Conservation (phyloP, 2,329 filamentous ascomycete species). For the Penicillium brasilianum region DNA sequence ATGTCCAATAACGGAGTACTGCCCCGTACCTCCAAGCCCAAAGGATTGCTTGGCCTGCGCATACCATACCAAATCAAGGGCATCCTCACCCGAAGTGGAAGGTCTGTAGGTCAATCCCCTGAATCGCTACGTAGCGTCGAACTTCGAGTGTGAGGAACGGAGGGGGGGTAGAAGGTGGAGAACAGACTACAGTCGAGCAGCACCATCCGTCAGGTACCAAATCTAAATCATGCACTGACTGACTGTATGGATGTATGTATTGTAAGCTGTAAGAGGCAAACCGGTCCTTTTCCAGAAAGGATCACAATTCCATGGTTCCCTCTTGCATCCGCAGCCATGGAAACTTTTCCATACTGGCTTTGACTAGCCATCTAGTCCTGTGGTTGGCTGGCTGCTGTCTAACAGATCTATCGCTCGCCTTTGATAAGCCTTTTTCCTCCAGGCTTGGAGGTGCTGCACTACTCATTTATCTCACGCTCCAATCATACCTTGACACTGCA, state of each 20-base stretch:
- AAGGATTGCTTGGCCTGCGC: background rate
- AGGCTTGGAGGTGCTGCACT: conserved; percentile 2
- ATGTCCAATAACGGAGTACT: background rate
- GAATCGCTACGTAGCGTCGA: background rate
- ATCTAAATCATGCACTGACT: conserved; percentile 11
- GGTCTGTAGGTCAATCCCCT: conserved; percentile 2
- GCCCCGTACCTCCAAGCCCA: background rate
- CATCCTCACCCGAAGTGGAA: conserved; percentile 11
- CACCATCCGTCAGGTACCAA: conserved; percentile 14
- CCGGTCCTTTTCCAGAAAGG: conserved; percentile 16
- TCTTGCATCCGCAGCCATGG: conserved; percentile 17
- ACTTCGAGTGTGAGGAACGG: background rate
- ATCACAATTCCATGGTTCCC: conserved; percentile 19
- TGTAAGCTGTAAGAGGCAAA: conserved; percentile 1
- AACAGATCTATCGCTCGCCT: conserved; percentile 14
- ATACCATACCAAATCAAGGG: background rate
- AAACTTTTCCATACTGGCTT: conserved; percentile 6
- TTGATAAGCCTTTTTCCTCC: conserved; percentile 21
- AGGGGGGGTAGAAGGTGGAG: background rate
- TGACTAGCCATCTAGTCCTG: conserved; percentile 6
- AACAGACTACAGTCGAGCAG: conserved; percentile 3
- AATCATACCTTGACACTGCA: conserved; percentile 18
- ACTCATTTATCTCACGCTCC: conserved; percentile 13
- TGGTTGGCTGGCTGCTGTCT: conserved; percentile 22
- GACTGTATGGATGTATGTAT: too few relatives aligned